Percentiles rank a stretch among this genome's conserved stretches.
These are phyloP conservation scores for Pyricularia sp. DNA, from an alignment of 2,329 filamentous ascomycete genomes.

Conservation along the genomic window DNA sequence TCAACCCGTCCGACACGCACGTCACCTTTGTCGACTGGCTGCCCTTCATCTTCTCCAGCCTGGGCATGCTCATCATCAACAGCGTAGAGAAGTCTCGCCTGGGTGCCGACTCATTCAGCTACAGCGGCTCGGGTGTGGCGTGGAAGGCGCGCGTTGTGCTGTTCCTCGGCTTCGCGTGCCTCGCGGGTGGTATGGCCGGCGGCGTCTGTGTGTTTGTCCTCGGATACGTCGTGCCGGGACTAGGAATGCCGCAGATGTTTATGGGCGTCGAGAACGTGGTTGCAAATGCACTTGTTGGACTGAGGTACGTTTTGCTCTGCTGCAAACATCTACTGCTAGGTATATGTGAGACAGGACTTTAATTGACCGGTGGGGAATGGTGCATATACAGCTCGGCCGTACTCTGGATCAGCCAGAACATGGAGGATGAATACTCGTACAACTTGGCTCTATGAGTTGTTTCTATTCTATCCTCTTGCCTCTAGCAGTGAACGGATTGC, in stretches of 20 bases:
- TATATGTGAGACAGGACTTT: not conserved
- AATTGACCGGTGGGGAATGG: not conserved
- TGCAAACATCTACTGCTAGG: not conserved
- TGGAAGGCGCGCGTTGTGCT: conserved; percentile 62
- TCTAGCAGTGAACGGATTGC: not conserved
- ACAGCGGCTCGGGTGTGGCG: conserved; percentile 45
- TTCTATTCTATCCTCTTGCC: not conserved
- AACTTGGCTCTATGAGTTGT: conserved; percentile 47
- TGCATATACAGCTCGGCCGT: conserved; percentile 41
- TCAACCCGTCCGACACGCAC: conserved; percentile 52
- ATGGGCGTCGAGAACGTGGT: conserved; percentile 62
- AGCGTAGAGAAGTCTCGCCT: conserved; percentile 58
- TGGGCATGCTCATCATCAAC: conserved; percentile 66
- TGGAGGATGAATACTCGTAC: conserved; percentile 64
- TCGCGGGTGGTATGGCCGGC: conserved; percentile 60
- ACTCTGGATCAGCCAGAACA: conserved; percentile 62
- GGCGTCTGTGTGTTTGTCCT: conserved; percentile 60
- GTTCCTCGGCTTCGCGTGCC: conserved; percentile 55
- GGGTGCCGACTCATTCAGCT: conserved; percentile 50
- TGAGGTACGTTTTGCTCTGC: conserved; percentile 34
- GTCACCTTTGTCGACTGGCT: conserved; percentile 63
- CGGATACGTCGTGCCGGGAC: conserved; percentile 50
- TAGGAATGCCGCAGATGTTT: conserved; percentile 48
- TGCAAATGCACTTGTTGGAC: conserved; percentile 52
- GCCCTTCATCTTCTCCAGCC: conserved; percentile 55